Conservation (phyloP, 2,329 filamentous ascomycete species). For the Cladosporium sp. region DNA sequence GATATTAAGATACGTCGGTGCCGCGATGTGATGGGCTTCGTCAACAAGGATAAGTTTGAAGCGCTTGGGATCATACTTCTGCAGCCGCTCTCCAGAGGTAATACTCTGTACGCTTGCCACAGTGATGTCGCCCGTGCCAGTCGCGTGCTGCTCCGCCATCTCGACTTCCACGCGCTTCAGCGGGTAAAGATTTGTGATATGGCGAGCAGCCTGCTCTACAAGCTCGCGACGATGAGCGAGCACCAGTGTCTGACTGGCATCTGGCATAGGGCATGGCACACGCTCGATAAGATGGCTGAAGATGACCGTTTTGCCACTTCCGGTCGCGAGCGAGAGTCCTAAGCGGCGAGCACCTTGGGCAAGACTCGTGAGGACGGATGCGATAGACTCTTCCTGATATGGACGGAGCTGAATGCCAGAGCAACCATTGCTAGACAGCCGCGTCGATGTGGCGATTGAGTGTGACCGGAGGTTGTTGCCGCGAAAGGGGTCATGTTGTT, state of each 20-base stretch:
- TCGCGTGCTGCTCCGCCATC: conserved; percentile 73
- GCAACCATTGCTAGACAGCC: not conserved
- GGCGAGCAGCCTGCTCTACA: conserved; percentile 84
- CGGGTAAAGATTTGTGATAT: conserved; percentile 77
- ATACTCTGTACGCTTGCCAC: conserved; percentile 86
- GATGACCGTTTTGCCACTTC: conserved; percentile 86
- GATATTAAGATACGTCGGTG: conserved; percentile 67
- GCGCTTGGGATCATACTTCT: conserved; percentile 68
- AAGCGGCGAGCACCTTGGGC: conserved; percentile 65
- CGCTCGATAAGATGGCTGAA: conserved; percentile 92
- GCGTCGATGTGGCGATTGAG: not conserved
- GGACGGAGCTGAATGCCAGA: conserved; percentile 52
- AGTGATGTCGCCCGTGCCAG: conserved; percentile 82
- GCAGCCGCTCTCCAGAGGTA: conserved; percentile 66
- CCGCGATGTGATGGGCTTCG: conserved; percentile 94
- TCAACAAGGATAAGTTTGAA: conserved; percentile 94
- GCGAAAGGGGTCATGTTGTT: not conserved
- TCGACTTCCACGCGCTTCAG: conserved; percentile 79
- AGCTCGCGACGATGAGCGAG: conserved; percentile 88
- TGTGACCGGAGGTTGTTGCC: no score
- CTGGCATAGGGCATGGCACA: conserved; percentile 50
- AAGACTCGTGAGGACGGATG: conserved; percentile 65
- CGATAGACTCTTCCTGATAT: conserved; percentile 86
- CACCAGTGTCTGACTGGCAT: conserved; percentile 74
- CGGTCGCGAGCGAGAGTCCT: conserved; percentile 79